These are phyloP conservation scores for Glycine latifolia DNA, from an alignment of 306 rosid species.

Conservation along the genomic window DNA sequence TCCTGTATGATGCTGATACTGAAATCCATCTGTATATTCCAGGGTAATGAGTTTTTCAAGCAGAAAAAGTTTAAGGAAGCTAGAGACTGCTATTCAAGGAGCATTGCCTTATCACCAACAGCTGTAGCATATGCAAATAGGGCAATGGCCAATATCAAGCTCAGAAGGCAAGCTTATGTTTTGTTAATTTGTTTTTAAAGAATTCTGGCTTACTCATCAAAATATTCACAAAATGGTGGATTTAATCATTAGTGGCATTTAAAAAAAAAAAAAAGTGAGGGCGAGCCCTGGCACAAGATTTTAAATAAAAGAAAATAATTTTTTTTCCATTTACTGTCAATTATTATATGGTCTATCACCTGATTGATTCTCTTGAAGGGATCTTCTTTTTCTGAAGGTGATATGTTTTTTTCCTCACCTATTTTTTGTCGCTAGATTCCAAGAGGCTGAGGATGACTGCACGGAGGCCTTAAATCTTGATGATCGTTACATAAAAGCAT, in stretches of 20 bases:
- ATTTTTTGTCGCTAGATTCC: conserved; percentile 64
- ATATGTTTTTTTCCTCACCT: conserved; percentile 25
- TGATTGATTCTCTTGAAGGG: conserved; percentile 34
- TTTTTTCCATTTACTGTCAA: background rate
- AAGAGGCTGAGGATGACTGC: conserved; percentile 94
- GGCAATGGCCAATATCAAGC: conserved; percentile 93
- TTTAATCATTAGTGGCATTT: conserved; percentile 28
- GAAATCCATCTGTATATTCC: conserved; percentile 42
- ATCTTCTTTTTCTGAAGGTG: conserved; percentile 4
- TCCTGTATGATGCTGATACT: conserved; percentile 32
- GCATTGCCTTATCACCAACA: conserved; percentile 90
- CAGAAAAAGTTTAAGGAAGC: conserved; percentile 95
- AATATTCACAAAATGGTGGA: background rate
- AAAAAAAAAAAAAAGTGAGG: no score
- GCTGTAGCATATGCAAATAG: conserved; percentile 96
- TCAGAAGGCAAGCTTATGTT: conserved; percentile 66
- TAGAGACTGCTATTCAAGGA: conserved; percentile 88
- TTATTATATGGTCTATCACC: conserved; percentile 8
- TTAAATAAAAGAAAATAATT: conserved; percentile 6
- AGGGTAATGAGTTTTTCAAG: conserved; percentile 97
- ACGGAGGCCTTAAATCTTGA: conserved; percentile 94
- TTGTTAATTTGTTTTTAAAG: background rate
- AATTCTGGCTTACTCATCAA: conserved; percentile 17
- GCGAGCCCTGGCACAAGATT: no score
- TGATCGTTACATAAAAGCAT: conserved; percentile 95